These are phyloP conservation scores for Suzukiozyma palmioleophila DNA, from an alignment of 1,139 yeast genomes.

Conservation along the genomic window DNA sequence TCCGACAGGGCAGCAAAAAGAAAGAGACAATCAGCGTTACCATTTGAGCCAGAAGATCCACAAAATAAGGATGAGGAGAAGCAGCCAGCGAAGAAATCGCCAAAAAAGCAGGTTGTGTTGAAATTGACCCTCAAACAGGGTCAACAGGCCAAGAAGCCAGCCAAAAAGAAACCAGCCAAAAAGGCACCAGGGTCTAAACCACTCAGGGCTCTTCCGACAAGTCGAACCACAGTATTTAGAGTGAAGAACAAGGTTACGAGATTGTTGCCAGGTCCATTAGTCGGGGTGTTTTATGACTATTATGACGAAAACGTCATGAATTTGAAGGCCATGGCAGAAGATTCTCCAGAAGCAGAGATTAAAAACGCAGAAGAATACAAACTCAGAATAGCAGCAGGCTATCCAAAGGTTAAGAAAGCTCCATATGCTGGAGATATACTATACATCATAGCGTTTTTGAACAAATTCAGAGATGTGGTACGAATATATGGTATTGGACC, in stretches of 20 bases:
- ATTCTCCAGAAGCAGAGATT: conserved; percentile 18
- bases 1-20: conserved; percentile 17
- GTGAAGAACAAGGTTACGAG: conserved; percentile 27
- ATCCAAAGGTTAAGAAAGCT: conserved; percentile 18
- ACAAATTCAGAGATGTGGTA: conserved; percentile 33
- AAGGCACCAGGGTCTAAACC: conserved; percentile 1
- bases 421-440: conserved; percentile 46
- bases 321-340: conserved; percentile 10
- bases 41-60: conserved; percentile 7
- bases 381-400: conserved; percentile 27
- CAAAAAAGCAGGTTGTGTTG: conserved; percentile 6
- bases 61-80: conserved; percentile 2
- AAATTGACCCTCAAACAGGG: conserved; percentile 6
- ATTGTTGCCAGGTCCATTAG: conserved; percentile 39
- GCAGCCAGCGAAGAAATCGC: conserved; percentile 6
- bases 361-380: conserved; percentile 4
- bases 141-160: neutral
- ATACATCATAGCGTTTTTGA: conserved; percentile 37
- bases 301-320: conserved; percentile 35
- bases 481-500: conserved; percentile 30
- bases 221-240: conserved; percentile 32
- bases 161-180: conserved; percentile 4
- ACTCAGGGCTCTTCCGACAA: conserved; percentile 6
- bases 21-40: conserved; percentile 19
- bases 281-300: conserved; percentile 31